Base-by-base conservation (phyloP, 768 basidiomycete genomes). In the Boletellus sp. region DNA sequence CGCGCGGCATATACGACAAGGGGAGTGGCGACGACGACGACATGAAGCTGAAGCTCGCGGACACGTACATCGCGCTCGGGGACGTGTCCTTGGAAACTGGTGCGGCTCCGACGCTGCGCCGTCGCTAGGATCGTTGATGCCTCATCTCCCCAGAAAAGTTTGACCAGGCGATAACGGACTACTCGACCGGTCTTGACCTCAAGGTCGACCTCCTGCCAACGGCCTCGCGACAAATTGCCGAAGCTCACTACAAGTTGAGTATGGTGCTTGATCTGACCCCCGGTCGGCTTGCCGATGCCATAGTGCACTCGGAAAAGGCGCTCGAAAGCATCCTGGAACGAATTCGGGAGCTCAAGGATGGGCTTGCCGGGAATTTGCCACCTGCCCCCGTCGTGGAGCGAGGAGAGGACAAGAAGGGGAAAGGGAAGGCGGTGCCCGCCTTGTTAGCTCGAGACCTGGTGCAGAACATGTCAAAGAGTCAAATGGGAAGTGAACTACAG, bases 21-120 rank as follows among this genome's bases (percentile, higher is more conserved):
- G 77, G 78, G 53, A 73, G 73, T 54, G 71, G 76, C 6, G 74
- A 75, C 9, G 79, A 77, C 23, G 84, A 87, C 13, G 77, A 79
- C 47, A 68, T 80, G 32, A 84, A 79, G 62, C 77, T 95, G 46
- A 90, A 89, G 71, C 76, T 95, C 44, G 95, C 95, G 4, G 94
- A 97, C 54, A 90, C 87, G 2, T 94, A 88, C 66, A 84, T 94
- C 50, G 74, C 88, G 8, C 77, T 99, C 7, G 96, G 95, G 1
- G 96, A 98, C 64, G 90, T 99, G n/a, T 94, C 92, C 19, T 73
- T 95, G 50, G 96, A 99, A 71, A 95, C 93, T 31, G 95, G 95
- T 94, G 49, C 51, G 83, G 62, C n/a, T 6, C 3, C 35, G 24
- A 13, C 42, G 4, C 37, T 36, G 13, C 22, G 13, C n/a, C 42